These are phyloP conservation scores for Moesziomyces antarcticus DNA, from an alignment of 1,284 basidiomycete genomes.

Conservation along the genomic window DNA sequence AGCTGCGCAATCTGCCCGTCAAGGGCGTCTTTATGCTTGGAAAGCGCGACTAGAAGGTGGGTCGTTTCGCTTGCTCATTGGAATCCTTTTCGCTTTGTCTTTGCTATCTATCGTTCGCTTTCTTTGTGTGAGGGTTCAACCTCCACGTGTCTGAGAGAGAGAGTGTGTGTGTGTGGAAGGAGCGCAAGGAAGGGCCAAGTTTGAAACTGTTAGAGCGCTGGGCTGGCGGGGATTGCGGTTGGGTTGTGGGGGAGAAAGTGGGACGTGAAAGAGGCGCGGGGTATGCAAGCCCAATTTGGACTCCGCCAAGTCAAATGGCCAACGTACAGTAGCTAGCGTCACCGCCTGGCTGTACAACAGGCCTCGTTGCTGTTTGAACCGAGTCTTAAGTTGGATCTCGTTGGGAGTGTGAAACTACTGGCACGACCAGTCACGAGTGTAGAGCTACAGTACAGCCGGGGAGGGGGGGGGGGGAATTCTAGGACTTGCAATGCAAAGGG, in stretches of 20 bases:
- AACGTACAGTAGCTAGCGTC: no score
- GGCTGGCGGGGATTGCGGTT: not conserved
- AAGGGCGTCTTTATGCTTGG: slow-evolving; percentile 61
- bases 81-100: not conserved
- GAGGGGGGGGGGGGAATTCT: no score
- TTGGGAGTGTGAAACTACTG: no score
- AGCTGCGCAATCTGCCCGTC: slow-evolving; percentile 57
- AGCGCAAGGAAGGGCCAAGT: not conserved
- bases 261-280: not conserved
- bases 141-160: no score
- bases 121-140: no score
- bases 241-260: not conserved
- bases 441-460: no score
- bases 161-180: no score
- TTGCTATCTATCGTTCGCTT: not conserved
- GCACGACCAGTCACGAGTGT: no score
- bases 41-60: slow-evolving; percentile 29
- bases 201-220: not conserved
- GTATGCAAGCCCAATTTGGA: not conserved
- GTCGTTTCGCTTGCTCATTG: not conserved
- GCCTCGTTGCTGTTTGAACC: no score
- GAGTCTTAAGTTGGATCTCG: no score
- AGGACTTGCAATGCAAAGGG: not conserved
- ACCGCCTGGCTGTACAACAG: no score
- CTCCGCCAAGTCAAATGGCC: not conserved